Evolutionary conservation across 2,329 filamentous ascomycete species (phyloP).

Genomic region (Blumeria hordei): DNA sequence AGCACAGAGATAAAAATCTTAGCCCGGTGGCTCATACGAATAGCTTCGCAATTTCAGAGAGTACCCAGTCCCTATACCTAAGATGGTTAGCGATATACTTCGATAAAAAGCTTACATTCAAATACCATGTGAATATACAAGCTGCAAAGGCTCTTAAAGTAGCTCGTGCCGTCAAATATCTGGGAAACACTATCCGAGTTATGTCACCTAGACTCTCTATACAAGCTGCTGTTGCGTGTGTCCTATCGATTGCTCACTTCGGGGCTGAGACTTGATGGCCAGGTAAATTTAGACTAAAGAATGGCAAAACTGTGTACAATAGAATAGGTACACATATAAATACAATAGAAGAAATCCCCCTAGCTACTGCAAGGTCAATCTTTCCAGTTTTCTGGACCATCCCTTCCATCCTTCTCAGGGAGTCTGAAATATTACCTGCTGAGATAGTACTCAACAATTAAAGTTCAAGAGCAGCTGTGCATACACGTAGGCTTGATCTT

Average conservation of each 20-base stretch:
- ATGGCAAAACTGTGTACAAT: background rate
- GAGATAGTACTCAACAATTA: background rate
- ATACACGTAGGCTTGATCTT: background rate
- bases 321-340: background rate
- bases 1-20: background rate
- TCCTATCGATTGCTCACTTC: background rate
- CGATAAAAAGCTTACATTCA: background rate
- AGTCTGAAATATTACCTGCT: background rate
- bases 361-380: background rate
- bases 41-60: background rate
- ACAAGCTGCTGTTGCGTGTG: background rate
- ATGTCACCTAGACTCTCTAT: background rate
- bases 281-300: background rate
- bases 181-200: background rate
- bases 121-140: background rate
- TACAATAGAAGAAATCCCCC: background rate
- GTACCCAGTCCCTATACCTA: background rate
- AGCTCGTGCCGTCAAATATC: background rate
- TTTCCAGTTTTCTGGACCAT: background rate
- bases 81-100: background rate
- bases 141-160: background rate
- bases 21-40: background rate
- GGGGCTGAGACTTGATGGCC: background rate
- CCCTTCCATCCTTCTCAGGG: background rate
- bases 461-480: background rate